These are phyloP conservation scores for Caryopteris hybrid DNA, from an alignment of 305 asterid species.

Conservation along the genomic window DNA sequence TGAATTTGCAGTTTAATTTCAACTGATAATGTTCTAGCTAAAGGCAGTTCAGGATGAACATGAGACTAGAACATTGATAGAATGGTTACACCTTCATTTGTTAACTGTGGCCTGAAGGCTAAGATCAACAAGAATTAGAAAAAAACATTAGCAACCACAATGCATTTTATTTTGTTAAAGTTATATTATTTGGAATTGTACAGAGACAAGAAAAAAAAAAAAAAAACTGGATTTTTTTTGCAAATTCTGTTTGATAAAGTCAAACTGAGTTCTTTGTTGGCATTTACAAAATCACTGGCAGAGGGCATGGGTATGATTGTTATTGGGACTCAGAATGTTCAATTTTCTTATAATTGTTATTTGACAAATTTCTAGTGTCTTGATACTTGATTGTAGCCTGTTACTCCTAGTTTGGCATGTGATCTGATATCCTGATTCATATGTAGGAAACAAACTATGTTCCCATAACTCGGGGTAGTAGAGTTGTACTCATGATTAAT, in stretches of 20 bases:
- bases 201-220: not conserved
- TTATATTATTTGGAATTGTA: not conserved
- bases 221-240: too few relatives aligned
- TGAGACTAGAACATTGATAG: not conserved
- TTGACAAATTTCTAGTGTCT: not conserved
- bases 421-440: conserved; percentile 24
- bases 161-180: not conserved
- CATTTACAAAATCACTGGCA: conserved; percentile 1
- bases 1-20: not conserved
- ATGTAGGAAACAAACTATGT: conserved; percentile 92
- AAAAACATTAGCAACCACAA: not conserved
- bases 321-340: not conserved
- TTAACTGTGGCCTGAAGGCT: not conserved
- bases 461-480: conserved; percentile 88
- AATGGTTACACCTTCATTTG: not conserved
- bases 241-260: not conserved
- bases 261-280: not conserved
- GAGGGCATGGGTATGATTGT: not conserved
- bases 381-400: not conserved
- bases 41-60: not conserved
- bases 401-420: conserved; percentile 12
- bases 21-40: not conserved
- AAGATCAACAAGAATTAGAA: not conserved
- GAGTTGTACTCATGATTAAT: conserved; percentile 85
- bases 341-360: not conserved